A percentile compares a stretch with the other conserved stretches of the same genome.
Conservation (phyloP, 441 rosid species). For the Bruguiera hainesii region DNA sequence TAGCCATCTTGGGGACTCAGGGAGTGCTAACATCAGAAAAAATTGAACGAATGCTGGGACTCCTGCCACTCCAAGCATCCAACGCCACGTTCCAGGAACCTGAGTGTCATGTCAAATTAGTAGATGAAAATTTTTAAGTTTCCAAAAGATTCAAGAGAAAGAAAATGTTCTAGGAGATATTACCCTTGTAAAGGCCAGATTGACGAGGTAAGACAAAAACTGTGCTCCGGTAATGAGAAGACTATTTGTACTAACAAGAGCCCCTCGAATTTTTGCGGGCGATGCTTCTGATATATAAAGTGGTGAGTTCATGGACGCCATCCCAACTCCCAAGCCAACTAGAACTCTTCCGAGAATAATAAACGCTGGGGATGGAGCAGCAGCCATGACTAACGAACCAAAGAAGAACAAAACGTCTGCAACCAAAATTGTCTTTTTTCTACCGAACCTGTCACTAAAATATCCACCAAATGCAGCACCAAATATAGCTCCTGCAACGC, state of each 20-base stretch:
- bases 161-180: not conserved
- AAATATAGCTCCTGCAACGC: conserved; percentile 66
- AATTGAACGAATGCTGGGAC: not conserved
- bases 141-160: not conserved
- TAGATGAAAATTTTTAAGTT: not conserved
- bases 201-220: conserved; percentile 58
- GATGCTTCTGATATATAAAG: conserved; percentile 75
- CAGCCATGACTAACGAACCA: conserved; percentile 59
- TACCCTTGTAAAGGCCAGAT: conserved; percentile 62
- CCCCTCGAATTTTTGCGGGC: conserved; percentile 71
- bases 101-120: not conserved
- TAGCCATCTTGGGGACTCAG: not conserved
- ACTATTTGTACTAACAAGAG: conserved; percentile 67
- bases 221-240: conserved; percentile 67
- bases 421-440: conserved; percentile 46
- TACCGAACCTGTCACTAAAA: conserved; percentile 54
- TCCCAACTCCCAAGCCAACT: conserved; percentile 79
- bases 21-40: not conserved
- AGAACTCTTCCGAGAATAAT: conserved; percentile 58
- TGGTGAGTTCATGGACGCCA: conserved; percentile 85
- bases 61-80: not conserved
- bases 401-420: conserved; percentile 56
- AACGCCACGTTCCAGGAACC: not conserved
- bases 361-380: conserved; percentile 57
- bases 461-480: conserved; percentile 79